Evolutionary conservation across 2,329 filamentous ascomycete genomes (phyloP), one percentile per base, ranked within the genome.

Genomic region (Mollisiaceae sp.): DNA sequence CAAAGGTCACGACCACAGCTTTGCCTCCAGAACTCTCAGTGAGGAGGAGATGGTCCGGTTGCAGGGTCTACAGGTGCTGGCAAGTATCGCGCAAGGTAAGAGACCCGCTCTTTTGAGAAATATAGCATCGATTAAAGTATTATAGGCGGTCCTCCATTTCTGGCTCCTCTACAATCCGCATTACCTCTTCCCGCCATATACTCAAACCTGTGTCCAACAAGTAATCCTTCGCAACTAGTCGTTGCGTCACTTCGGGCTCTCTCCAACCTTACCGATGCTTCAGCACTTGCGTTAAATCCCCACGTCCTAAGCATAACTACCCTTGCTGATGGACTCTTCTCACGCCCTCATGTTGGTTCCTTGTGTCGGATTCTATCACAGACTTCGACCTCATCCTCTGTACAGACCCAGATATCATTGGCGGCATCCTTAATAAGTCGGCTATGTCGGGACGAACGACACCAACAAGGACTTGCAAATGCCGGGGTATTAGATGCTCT

Each of bases 61-160:
- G 64, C 92, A 97, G 76, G 90, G 91, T n/a, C 85, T 94, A 45
- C 88, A 96, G 69, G 85, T 97, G n/a, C 81, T 97, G 41, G 89
- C 90, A 56, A 95, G 92, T 77, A 86, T 98, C 75, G 92, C 93
- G 64, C 89, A 91, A 79, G 93, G 94, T 93, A 83, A 73, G 83
- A 71, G 60, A 35, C 36, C 43, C 8, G 36, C 22, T 38, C n/a
- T 22, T 15, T 6, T 1, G 35, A 20, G n/a, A 41, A 8, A 22
- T 39, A 8, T 65, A n/a, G 8, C 38, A 50, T 58, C 14, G 63
- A 47, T 69, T 71, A 65, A 72, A 24, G 12, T 27, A 63, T 6
- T 47, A 8, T 75, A 96, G 93, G 91, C 70, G 94, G 94, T 6
- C 87, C 92, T 54, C 82, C 89, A 18, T 97, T 95, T 77, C 85